phyloP scores from a whole-genome alignment of 83 land plant genomes.

The Isoetes engelmannii region DNA sequence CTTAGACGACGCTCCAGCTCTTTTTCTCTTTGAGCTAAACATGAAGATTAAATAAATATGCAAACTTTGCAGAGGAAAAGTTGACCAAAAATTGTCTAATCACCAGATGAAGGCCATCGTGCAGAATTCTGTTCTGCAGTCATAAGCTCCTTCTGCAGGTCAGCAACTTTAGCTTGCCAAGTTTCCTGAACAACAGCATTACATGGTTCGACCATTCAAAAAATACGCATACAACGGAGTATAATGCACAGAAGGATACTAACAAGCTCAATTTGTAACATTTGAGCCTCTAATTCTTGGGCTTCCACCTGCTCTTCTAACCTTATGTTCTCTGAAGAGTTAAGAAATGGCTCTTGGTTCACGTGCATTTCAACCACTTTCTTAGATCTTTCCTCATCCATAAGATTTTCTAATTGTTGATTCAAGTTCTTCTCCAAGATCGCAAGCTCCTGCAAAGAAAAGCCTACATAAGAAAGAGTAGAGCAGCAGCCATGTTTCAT shows the following conservation, averaged over 20 bases:
- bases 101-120: conserved; percentile 38
- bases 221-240: background rate
- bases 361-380: background rate
- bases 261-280: conserved; percentile 33
- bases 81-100: background rate
- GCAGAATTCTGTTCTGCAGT: conserved; percentile 26
- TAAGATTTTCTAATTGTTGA: conserved; percentile 26
- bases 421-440: conserved; percentile 16
- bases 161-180: conserved; percentile 31
- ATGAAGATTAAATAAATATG: background rate
- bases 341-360: too few species aligned
- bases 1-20: conserved; percentile 38
- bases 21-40: conserved; percentile 40
- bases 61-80: background rate
- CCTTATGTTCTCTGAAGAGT: background rate
- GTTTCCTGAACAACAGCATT: conserved; percentile 16
- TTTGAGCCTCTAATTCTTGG: conserved; percentile 22
- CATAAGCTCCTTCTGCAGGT: conserved; percentile 27
- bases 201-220: background rate
- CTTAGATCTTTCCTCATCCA: conserved; percentile 10
- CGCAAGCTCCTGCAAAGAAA: conserved; percentile 25
- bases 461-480: background rate
- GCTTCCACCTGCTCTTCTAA: background rate
- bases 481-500: background rate
- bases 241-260: background rate